Percentiles rank a stretch among this genome's conserved stretches.
Conservation (phyloP, 2,329 filamentous ascomycete species). For the Zasmidium citrigriseum region DNA sequence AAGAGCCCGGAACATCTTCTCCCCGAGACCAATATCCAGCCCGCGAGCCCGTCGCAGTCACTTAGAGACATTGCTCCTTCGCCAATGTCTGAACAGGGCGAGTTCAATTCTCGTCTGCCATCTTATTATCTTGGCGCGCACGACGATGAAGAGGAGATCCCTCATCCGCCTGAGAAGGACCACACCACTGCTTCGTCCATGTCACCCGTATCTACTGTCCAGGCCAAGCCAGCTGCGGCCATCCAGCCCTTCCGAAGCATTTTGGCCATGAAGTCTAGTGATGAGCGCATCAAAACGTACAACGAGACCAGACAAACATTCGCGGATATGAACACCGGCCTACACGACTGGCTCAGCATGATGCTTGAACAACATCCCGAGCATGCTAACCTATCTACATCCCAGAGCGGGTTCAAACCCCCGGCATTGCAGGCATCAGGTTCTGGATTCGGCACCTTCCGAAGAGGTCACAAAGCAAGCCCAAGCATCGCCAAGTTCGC, state of each 20-base stretch:
- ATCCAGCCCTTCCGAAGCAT: conserved; percentile 74
- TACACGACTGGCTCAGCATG: conserved; percentile 61
- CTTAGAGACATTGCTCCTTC: conserved; percentile 23
- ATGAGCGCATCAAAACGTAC: conserved; percentile 73
- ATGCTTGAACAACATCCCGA: conserved; percentile 55
- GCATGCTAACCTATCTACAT: conserved; percentile 46
- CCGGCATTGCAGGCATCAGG: conserved; percentile 19
- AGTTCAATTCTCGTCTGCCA: conserved; percentile 13
- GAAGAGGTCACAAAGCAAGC: conserved; percentile 21
- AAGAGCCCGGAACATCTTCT: conserved; percentile 23
- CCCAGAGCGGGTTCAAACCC: conserved; percentile 14
- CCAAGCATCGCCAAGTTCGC: conserved; percentile 25
- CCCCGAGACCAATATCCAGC: conserved; percentile 16
- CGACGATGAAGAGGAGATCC: conserved; percentile 10
- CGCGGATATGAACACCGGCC: conserved; percentile 70
- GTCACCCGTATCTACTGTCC: conserved; percentile 7
- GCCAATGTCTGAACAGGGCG: conserved; percentile 21
- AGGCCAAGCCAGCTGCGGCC: conserved; percentile 30
- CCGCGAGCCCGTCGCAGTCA: conserved; percentile 15
- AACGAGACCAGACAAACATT: conserved; percentile 72
- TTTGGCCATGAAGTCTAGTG: conserved; percentile 63
- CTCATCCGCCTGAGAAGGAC: conserved; percentile 12
- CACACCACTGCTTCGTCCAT: conserved; percentile 13
- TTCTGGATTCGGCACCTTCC: conserved; percentile 4
- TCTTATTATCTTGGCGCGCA: conserved; percentile 17